phyloP scores from a whole-genome alignment of 1,284 basidiomycete genomes.

The Pseudozyma pruni region DNA sequence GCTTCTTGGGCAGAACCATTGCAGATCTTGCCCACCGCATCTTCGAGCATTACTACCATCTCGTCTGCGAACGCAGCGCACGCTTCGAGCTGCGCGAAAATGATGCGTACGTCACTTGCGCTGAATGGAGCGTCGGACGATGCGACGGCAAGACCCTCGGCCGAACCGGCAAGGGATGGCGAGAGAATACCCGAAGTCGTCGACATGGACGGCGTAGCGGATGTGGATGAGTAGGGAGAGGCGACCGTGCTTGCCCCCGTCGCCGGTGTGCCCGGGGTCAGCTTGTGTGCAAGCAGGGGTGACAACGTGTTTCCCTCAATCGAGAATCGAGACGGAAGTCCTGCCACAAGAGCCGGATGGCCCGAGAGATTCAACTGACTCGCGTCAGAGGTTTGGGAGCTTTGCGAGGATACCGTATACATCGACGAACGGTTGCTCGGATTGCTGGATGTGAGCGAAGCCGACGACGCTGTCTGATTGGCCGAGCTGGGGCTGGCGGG shows the following conservation, averaged over 20 bases:
- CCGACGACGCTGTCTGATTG: constrained; percentile 22
- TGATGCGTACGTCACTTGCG: constrained; percentile 76
- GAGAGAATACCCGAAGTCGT: constrained; percentile 12
- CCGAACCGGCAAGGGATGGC: constrained; percentile 1
- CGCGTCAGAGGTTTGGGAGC: constrained; percentile 53
- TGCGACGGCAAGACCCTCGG: constrained; percentile 6
- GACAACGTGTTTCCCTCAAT: constrained; percentile 25
- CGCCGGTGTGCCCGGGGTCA: constrained; percentile 2
- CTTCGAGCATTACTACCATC: constrained; percentile 71
- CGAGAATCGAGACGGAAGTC: constrained; percentile 21
- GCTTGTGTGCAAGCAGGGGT: constrained; percentile 6
- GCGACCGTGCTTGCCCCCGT: constrained; percentile 1
- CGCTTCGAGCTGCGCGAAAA: constrained; percentile 83
- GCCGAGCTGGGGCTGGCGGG: constrained; percentile 16
- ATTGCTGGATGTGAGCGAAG: constrained; percentile 46
- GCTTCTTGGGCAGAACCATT: constrained; percentile 35
- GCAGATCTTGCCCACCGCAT: constrained; percentile 60
- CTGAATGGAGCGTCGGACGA: constrained; percentile 72
- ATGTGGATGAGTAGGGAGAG: constrained; percentile 20
- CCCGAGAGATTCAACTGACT: constrained; percentile 26
- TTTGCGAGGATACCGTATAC: constrained; percentile 60
- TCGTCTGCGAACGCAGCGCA: constrained; percentile 78
- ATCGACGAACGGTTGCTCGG: constrained; percentile 62
- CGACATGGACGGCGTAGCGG: constrained; percentile 26
- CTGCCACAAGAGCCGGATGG: constrained; percentile 10